Percentiles rank a stretch among this genome's conserved stretches.
These are phyloP conservation scores for Diutina sp. DNA, from an alignment of 1,139 yeast genomes.

Conservation along the genomic window DNA sequence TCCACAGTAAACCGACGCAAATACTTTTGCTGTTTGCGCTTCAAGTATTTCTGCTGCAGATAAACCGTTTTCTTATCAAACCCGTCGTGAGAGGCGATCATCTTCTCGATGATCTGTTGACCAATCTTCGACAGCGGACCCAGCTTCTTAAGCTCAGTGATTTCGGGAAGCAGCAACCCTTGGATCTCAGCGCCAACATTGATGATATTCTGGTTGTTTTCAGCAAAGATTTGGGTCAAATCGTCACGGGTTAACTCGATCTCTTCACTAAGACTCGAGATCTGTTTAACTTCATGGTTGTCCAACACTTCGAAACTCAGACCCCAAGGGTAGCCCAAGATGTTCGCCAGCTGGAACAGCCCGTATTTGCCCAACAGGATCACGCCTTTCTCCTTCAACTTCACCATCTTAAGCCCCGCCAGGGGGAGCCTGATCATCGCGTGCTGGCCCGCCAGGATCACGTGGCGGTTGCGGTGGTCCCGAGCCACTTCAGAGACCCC, in stretches of 20 bases:
- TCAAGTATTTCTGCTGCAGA: constrained; percentile 84
- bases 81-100: constrained; percentile 73
- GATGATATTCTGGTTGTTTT: constrained; percentile 56
- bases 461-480: constrained; percentile 2
- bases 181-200: constrained; percentile 73
- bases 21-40: constrained; percentile 86
- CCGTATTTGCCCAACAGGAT: constrained; percentile 88
- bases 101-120: constrained; percentile 69
- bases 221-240: constrained; percentile 34
- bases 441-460: constrained; percentile 36
- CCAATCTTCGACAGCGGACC: constrained; percentile 56
- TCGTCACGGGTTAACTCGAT: constrained; percentile 22
- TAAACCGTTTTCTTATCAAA: constrained; percentile 81
- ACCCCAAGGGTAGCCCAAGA: constrained; percentile 77
- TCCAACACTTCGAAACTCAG: constrained; percentile 77
- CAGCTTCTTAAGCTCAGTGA: constrained; percentile 62
- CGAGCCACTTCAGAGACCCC: neutral
- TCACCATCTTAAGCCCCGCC: constrained; percentile 59
- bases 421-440: constrained; percentile 73
- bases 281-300: constrained; percentile 27
- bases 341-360: constrained; percentile 56
- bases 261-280: constrained; percentile 20
- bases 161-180: constrained; percentile 58
- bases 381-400: constrained; percentile 43
- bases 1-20: constrained; percentile 76